Evolutionary conservation across 176 grass and related monocot genomes (phyloP).

Genomic region (Cenchrus fungigraminus): DNA sequence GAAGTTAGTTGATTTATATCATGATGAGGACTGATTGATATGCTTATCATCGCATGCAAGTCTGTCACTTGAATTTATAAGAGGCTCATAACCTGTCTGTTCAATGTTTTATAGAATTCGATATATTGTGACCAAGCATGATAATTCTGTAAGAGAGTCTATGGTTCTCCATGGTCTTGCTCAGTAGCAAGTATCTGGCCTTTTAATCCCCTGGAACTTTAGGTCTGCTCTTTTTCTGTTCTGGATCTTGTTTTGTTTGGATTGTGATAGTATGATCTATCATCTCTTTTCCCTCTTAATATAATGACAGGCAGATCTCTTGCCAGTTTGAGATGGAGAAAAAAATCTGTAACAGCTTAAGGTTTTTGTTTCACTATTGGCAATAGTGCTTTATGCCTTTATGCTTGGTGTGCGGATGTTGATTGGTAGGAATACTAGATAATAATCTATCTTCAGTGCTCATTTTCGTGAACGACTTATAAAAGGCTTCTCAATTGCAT

Average conservation of each 20-base stretch:
- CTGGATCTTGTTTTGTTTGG: no score
- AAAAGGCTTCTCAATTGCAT: neutral
- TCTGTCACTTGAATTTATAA: neutral
- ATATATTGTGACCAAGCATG: neutral
- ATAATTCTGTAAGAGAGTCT: neutral
- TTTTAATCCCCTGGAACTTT: no score
- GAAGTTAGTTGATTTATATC: neutral
- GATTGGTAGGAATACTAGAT: neutral
- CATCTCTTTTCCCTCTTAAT: no score
- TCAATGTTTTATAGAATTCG: neutral
- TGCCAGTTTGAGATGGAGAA: no score
- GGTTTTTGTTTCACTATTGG: neutral
- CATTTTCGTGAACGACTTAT: neutral
- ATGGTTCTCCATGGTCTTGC: no score
- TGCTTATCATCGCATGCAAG: neutral
- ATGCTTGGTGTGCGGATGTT: conserved; percentile 17
- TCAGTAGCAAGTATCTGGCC: no score
- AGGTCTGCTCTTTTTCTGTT: no score
- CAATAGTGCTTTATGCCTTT: neutral
- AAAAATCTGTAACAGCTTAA: neutral
- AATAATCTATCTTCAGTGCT: conserved; percentile 12
- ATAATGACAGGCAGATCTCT: no score
- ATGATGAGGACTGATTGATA: neutral
- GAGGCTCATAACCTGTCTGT: neutral
- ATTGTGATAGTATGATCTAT: no score